A percentile compares a stretch with the other conserved stretches of the same genome.
phyloP scores from a whole-genome alignment of 805 yeast species.

The Candida silvicultrix region DNA sequence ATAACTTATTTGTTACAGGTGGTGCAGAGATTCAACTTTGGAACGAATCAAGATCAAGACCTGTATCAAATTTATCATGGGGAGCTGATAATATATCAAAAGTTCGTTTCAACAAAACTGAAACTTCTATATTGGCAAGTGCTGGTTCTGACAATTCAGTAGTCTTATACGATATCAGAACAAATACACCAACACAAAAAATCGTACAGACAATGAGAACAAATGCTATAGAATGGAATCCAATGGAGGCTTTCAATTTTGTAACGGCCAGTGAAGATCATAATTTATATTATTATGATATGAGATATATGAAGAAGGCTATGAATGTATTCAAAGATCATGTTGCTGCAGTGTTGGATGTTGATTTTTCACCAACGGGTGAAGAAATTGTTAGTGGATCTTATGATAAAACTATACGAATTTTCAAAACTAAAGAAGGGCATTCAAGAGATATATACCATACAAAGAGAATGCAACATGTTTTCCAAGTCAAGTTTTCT shows the following conservation, averaged over 20 bases:
- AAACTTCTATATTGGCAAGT: slow-evolving; percentile 82
- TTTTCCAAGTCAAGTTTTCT: slow-evolving; percentile 75
- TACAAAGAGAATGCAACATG: slow-evolving; percentile 96
- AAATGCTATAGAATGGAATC: slow-evolving; percentile 91
- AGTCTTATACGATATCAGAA: slow-evolving; percentile 84
- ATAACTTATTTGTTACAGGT: slow-evolving; percentile 79
- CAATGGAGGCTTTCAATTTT: slow-evolving; percentile 93
- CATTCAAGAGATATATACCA: slow-evolving; percentile 95
- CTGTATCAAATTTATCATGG: slow-evolving; percentile 80
- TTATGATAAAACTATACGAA: slow-evolving; percentile 87
- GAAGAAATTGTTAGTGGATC: slow-evolving; percentile 93
- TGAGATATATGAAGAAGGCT: slow-evolving; percentile 83
- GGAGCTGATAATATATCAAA: slow-evolving; percentile 87
- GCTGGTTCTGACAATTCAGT: slow-evolving; percentile 89
- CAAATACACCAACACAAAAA: slow-evolving; percentile 89
- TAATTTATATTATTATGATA: slow-evolving; percentile 90
- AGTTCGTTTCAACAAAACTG: slow-evolving; percentile 85
- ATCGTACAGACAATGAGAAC: slow-evolving; percentile 77
- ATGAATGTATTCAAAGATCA: slow-evolving; percentile 89
- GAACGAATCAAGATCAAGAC: slow-evolving; percentile 79
- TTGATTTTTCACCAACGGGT: slow-evolving; percentile 96
- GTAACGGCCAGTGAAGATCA: slow-evolving; percentile 94
- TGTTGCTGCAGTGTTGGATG: slow-evolving; percentile 90
- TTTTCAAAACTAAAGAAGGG: slow-evolving; percentile 70
- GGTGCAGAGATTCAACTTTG: slow-evolving; percentile 89